Conservation (phyloP, 2,329 filamentous ascomycete species). For the Capronia epimyces region DNA sequence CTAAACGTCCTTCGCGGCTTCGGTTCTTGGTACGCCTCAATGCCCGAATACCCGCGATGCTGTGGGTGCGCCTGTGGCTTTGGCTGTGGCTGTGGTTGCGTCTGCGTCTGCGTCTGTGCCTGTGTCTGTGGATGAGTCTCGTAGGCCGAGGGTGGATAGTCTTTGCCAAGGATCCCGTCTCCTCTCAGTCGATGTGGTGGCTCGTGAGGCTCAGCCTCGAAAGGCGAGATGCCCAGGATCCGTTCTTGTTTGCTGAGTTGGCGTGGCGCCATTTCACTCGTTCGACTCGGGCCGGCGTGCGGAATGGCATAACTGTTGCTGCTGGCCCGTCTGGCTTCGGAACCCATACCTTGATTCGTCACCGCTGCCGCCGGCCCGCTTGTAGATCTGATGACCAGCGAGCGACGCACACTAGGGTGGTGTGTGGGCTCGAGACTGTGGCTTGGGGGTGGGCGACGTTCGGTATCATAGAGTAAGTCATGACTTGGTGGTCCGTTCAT, state of each 20-base stretch:
- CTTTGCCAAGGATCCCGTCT: slow-evolving; percentile 24
- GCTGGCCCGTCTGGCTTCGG: neutral
- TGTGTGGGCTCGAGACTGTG: slow-evolving; percentile 15
- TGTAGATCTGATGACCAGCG: slow-evolving; percentile 16
- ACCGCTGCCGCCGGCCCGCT: neutral
- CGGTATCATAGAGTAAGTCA: slow-evolving; percentile 24
- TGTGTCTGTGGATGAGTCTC: neutral
- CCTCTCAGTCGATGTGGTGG: slow-evolving; percentile 16
- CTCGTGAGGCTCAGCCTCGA: slow-evolving; percentile 11
- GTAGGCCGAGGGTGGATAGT: slow-evolving; percentile 1
- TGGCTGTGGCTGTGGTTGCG: neutral
- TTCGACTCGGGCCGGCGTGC: neutral
- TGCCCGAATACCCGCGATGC: slow-evolving; percentile 30
- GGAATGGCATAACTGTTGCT: neutral
- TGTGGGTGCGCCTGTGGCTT: no score
- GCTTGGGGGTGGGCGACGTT: slow-evolving; percentile 16
- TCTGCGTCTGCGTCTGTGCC: neutral
- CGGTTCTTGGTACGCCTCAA: slow-evolving; percentile 33
- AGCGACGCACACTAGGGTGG: slow-evolving; percentile 17
- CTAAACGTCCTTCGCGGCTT: slow-evolving; percentile 29
- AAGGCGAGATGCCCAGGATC: slow-evolving; percentile 18
- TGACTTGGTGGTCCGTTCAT: slow-evolving; percentile 14
- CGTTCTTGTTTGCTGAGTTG: slow-evolving; percentile 26
- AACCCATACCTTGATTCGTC: neutral
- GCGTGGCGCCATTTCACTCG: slow-evolving; percentile 7